phyloP scores from a whole-genome alignment of 2,329 filamentous ascomycete species.

The Paecilomyces fulvus region DNA sequence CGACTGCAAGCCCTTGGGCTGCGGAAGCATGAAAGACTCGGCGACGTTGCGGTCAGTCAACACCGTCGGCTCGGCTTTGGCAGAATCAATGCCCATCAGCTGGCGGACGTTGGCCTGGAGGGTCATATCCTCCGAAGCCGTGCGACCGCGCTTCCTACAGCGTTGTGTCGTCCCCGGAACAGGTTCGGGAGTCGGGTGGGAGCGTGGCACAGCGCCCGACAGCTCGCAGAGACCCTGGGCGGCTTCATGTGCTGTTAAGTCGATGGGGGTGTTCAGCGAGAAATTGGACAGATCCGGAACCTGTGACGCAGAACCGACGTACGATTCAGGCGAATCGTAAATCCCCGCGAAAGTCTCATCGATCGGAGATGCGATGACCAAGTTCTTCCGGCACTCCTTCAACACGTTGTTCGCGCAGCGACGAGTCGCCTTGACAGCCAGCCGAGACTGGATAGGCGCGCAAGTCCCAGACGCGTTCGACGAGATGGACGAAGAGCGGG shows the following conservation, averaged over 20 bases:
- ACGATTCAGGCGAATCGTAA: conserved; percentile 28
- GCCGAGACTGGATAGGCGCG: conserved; percentile 20
- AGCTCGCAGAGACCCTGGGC: conserved; percentile 35
- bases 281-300: conserved; percentile 29
- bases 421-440: conserved; percentile 34
- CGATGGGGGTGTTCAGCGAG: conserved; percentile 22
- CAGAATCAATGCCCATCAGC: conserved; percentile 21
- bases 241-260: conserved; percentile 26
- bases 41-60: conserved; percentile 24
- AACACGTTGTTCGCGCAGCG: conserved; percentile 30
- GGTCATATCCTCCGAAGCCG: conserved; percentile 29
- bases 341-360: conserved; percentile 26
- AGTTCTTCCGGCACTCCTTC: conserved; percentile 27
- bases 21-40: conserved; percentile 22
- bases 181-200: conserved; percentile 7
- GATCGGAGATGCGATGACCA: conserved; percentile 30
- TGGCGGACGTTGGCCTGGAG: conserved; percentile 33
- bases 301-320: conserved; percentile 14
- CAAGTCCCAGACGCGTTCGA: conserved; percentile 30
- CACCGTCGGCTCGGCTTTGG: conserved; percentile 16
- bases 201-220: conserved; percentile 23
- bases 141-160: conserved; percentile 33
- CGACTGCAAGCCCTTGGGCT: conserved; percentile 9
- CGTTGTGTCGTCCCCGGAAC: conserved; percentile 9
- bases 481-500: conserved; percentile 44